phyloP scores from a whole-genome alignment of 2,329 filamentous ascomycete genomes.

The Ciborinia camelliae region DNA sequence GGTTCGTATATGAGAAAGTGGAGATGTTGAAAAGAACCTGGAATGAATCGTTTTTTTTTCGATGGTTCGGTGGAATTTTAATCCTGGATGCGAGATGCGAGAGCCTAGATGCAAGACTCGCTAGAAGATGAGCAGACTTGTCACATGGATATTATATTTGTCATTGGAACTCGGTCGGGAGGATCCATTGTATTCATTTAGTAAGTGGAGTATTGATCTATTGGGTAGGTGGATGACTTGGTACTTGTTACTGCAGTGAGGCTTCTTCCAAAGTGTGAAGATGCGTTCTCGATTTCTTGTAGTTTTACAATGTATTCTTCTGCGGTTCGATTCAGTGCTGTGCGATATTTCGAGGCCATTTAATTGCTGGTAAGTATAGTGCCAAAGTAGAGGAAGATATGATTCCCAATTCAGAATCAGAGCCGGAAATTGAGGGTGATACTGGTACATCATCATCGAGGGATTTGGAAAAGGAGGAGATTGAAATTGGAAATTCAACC shows the following conservation, averaged over 20 bases:
- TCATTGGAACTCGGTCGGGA: too few relatives aligned
- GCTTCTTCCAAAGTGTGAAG: background rate
- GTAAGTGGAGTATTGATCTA: constrained; percentile 3
- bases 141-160: background rate
- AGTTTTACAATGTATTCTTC: too few relatives aligned
- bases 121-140: background rate
- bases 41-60: too few relatives aligned
- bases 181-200: background rate
- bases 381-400: background rate
- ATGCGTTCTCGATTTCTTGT: background rate
- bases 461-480: constrained; percentile 8
- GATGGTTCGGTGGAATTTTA: too few relatives aligned
- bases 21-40: too few relatives aligned
- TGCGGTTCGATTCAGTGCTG: background rate
- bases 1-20: too few relatives aligned
- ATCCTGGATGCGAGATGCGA: background rate
- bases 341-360: background rate
- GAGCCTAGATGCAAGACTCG: too few relatives aligned
- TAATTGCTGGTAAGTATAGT: background rate
- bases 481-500: background rate
- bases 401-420: constrained; percentile 6
- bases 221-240: background rate
- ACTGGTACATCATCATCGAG: too few relatives aligned
- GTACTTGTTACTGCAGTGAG: background rate
- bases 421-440: background rate